Conservation (phyloP, 495 filamentous ascomycete species). For the Talaromyces trachyspermus region DNA sequence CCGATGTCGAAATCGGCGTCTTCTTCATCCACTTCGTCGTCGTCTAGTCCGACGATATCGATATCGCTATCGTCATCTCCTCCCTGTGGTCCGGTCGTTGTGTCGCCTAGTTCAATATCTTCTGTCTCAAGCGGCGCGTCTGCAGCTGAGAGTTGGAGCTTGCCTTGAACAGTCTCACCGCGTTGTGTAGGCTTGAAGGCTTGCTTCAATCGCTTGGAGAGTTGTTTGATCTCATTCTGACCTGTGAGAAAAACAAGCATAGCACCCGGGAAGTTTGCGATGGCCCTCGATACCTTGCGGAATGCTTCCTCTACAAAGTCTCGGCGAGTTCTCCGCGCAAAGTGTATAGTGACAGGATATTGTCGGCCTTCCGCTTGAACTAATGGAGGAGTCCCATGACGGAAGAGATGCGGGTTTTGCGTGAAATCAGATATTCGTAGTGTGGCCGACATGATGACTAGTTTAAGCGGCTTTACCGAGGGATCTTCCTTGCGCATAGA, state of each 20-base stretch:
- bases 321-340: slow-evolving; percentile 69
- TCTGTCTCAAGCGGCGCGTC: slow-evolving; percentile 80
- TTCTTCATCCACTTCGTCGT: slow-evolving; percentile 44
- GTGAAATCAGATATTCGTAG: slow-evolving; percentile 85
- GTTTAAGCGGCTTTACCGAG: slow-evolving; percentile 69
- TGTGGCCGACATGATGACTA: slow-evolving; percentile 98
- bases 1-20: slow-evolving; percentile 55
- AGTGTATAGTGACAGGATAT: slow-evolving; percentile 83
- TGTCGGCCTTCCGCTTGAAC: slow-evolving; percentile 92
- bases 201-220: slow-evolving; percentile 70
- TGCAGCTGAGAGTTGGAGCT: slow-evolving; percentile 63
- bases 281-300: slow-evolving; percentile 85
- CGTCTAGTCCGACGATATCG: slow-evolving; percentile 43
- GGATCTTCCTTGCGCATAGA: slow-evolving; percentile 55
- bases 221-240: slow-evolving; percentile 76
- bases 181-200: slow-evolving; percentile 56
- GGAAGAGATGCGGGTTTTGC: slow-evolving; percentile 73
- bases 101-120: slow-evolving; percentile 73
- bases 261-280: slow-evolving; percentile 82
- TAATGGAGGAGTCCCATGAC: slow-evolving; percentile 66
- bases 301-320: slow-evolving; percentile 90
- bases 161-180: slow-evolving; percentile 46
- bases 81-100: slow-evolving; percentile 34
- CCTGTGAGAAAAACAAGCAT: slow-evolving; percentile 96
- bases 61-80: slow-evolving; percentile 37